Base-by-base conservation (phyloP, 2,329 filamentous ascomycete genomes). In the Aspergillus sp. region DNA sequence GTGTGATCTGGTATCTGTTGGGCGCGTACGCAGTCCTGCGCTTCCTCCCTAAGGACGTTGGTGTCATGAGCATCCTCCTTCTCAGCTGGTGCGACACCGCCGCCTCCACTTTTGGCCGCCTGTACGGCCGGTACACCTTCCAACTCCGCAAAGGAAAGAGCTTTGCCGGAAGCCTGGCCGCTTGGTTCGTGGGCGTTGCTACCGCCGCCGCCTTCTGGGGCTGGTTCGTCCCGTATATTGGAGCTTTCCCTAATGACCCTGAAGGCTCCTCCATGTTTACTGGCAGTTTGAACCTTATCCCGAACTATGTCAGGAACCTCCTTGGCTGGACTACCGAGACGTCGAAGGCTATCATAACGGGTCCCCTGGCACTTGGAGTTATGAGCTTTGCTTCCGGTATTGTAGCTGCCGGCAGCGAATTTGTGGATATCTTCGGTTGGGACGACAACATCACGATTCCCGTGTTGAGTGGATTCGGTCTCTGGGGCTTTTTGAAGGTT, bases 361-460 rank as follows among this genome's bases (percentile, higher is more conserved):
- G 93, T 1, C 73, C 79, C 1, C 58, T 85, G 51, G 93, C 93
- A 1, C 75, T 97, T 32, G 85, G 82, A 3, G 74, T 88, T 49
- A 83, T 97, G 81, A 88, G 89, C 63, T 55, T 95, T 35, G 88
- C 87, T 73, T 90, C 90, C 5, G 93, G 93, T n/a, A 70, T 97
- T 39, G 82, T 91, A 46, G 93, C 90, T 38, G 88, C 90, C 48
- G 83, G 84, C 41, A 96, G 90, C 62, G 93, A 98, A 70, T 86
- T 91, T 13, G 78, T 95, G 41, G 90, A 98, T 70, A 63, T 97
- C 0, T 96, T 90, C 65, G 88, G 90, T 43, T 90, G 89, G 86
- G 93, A 98, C 63, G 93, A 98, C 71, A 98, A 98, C 69, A 75
- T 98, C 59, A 97, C 91, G 44, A 98, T 98, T 67, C 93, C 93